A percentile compares a stretch with the other conserved stretches of the same genome.
phyloP scores from a whole-genome alignment of 805 yeast species.

The Nakazawaea molendinolei region DNA sequence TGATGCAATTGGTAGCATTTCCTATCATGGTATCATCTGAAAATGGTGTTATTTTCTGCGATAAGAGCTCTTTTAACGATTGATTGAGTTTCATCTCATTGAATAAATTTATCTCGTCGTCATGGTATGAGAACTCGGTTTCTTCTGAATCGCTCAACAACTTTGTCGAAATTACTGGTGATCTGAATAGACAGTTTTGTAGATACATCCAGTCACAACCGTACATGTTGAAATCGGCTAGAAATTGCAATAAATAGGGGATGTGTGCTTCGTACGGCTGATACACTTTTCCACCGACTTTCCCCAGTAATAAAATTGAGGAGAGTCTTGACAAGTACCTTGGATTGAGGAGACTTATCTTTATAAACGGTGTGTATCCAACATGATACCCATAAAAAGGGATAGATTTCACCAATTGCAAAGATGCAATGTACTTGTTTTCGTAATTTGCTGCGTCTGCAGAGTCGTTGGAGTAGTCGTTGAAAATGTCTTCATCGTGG shows the following conservation, averaged over 20 bases:
- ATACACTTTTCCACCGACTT: conserved; percentile 26
- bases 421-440: conserved; percentile 45
- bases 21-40: conserved; percentile 1
- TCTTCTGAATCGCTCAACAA: not conserved
- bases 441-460: conserved; percentile 4
- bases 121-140: conserved; percentile 14
- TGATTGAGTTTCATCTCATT: conserved; percentile 22
- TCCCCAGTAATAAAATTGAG: conserved; percentile 33
- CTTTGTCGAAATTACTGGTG: conserved; percentile 37
- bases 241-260: conserved; percentile 68
- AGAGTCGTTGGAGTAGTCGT: conserved; percentile 12
- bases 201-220: conserved; percentile 77
- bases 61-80: conserved; percentile 27
- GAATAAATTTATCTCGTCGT: conserved; percentile 18
- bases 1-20: conserved; percentile 13
- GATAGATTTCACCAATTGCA: conserved; percentile 61
- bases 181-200: conserved; percentile 42
- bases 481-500: conserved; percentile 13
- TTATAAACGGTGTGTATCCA: conserved; percentile 59
- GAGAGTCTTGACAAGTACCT: conserved; percentile 47
- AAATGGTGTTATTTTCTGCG: conserved; percentile 13
- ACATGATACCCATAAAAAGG: conserved; percentile 82
- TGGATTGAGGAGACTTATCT: conserved; percentile 64
- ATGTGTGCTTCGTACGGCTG: conserved; percentile 77
- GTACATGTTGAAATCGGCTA: conserved; percentile 74